phyloP scores from a whole-genome alignment of 208 protist genomes.

The Leptomonas pyrrhocoris region DNA sequence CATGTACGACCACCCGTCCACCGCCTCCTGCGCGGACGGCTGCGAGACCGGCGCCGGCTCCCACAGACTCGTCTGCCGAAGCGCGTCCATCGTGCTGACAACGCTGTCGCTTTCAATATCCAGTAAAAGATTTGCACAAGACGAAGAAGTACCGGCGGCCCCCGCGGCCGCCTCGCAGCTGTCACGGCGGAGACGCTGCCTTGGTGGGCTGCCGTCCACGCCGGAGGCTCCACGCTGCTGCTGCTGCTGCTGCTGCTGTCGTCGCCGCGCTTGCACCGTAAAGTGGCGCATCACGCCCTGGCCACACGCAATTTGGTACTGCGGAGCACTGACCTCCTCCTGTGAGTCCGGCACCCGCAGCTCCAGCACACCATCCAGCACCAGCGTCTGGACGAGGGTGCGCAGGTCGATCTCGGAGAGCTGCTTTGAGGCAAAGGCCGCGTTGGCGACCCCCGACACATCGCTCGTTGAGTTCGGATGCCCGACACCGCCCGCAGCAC shows the following conservation, averaged over 20 bases:
- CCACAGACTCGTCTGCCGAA: conserved; percentile 23
- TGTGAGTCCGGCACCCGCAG: conserved; percentile 28
- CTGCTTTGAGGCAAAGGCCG: conserved; percentile 20
- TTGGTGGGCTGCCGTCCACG: background rate
- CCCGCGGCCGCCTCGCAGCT: background rate
- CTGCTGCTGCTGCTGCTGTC: background rate
- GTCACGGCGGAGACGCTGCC: conserved; percentile 11
- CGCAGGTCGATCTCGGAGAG: conserved; percentile 54
- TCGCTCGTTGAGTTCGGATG: background rate
- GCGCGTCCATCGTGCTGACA: conserved; percentile 4
- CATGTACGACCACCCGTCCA: conserved; percentile 64
- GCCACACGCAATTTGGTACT: conserved; percentile 60
- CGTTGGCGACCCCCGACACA: background rate
- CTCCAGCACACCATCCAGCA: conserved; percentile 79
- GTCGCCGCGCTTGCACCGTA: conserved; percentile 30
- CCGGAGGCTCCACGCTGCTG: too few species aligned
- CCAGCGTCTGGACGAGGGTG: conserved; percentile 65
- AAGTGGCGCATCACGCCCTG: conserved; percentile 80
- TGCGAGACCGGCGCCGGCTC: conserved; percentile 38
- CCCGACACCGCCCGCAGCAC: too few species aligned
- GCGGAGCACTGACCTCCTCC: conserved; percentile 27
- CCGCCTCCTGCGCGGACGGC: conserved; percentile 30
- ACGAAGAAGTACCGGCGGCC: too few species aligned
- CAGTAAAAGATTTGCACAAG: conserved; percentile 1
- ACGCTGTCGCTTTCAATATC: conserved; percentile 15